Conservation (phyloP, 345 rosid genomes). For the Crucihimalaya himalaica region DNA sequence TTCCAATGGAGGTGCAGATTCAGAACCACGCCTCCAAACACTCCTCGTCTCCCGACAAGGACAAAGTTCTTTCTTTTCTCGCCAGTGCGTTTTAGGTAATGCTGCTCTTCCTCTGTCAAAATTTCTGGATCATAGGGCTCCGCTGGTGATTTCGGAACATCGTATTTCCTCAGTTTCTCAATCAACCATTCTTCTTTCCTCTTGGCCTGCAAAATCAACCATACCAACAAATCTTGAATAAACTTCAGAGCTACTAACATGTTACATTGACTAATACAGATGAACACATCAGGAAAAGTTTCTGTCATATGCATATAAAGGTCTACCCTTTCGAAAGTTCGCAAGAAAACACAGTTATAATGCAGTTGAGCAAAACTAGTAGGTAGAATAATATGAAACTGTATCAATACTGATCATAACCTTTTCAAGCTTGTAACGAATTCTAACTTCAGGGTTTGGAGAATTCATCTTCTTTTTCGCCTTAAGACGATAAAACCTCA, state of each 20-base stretch:
- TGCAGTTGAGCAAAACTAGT: too few relatives aligned
- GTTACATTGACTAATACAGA: neutral
- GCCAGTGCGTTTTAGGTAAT: conserved; percentile 85
- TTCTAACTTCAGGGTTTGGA: conserved; percentile 92
- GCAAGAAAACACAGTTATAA: neutral
- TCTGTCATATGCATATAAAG: neutral
- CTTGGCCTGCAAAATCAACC: conserved; percentile 56
- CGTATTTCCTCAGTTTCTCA: conserved; percentile 82
- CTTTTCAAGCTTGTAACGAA: conserved; percentile 89
- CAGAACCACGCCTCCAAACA: conserved; percentile 92
- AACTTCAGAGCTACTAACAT: neutral
- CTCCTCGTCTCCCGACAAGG: conserved; percentile 90
- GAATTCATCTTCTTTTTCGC: conserved; percentile 96
- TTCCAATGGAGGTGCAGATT: conserved; percentile 99
- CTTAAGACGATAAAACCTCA: conserved; percentile 76
- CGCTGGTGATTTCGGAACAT: conserved; percentile 54
- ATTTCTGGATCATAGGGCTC: conserved; percentile 79
- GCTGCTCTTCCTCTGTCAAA: conserved; percentile 90
- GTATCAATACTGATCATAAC: conserved; percentile 33
- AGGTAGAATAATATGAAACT: neutral
- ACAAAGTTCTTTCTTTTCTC: conserved; percentile 87
- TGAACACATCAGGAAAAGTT: conserved; percentile 1
- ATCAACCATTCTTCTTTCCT: conserved; percentile 88
- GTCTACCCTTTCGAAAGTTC: neutral
- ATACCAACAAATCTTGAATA: neutral